Evolutionary conservation across 2,329 filamentous ascomycete genomes (phyloP), one percentile per base, ranked within the genome.

Genomic region (Gnomoniopsis sp.): DNA sequence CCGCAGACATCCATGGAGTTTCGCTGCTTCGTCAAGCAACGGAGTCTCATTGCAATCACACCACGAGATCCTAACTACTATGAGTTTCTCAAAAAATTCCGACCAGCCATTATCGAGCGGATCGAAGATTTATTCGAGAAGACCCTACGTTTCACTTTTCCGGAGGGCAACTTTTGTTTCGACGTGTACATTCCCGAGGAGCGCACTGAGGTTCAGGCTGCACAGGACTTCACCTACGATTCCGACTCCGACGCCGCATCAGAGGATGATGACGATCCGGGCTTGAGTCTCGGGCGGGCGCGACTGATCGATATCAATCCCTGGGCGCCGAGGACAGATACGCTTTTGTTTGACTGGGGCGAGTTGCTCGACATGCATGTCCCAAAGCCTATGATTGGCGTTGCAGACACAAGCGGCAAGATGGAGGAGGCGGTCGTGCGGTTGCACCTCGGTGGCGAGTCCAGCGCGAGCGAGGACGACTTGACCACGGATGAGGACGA

Each of bases 281-380:
- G 61, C 14, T 58, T 86, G 2, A 70, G 88, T 1, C 83, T 96
- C 57, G 85, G 90, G 51, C 82, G 85, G 50, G 90, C 96, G 2
- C 89, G 92, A 77, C 78, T 99, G 12, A 88, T 99, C 51, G 95
- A 99, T 70, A 89, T 99, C 68, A 98, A 98, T 68, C 91, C 95
- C 0, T 99, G 93, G 91, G 93, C 93, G 1, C 84, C 86, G 46
- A 81, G 91, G 61, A 99, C 95, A 0, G 95, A 99, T 75, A 88
- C 90, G 4, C 74, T 98, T 48, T 79, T 97, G 1, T 99, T 96
- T 71, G 88, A 87, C 47, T 99, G 95, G 95, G 71, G 88, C 62
- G 93, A 98, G 75, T 79, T 99, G 44, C 77, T 98, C 59, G 86
- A 84, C 0, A 83, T 91, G 76, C 79, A 86, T 38, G 85, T 89